A percentile compares a stretch with the other conserved stretches of the same genome.
phyloP scores from a whole-genome alignment of 2,329 filamentous ascomycete species.

The Curvularia spicifera region DNA sequence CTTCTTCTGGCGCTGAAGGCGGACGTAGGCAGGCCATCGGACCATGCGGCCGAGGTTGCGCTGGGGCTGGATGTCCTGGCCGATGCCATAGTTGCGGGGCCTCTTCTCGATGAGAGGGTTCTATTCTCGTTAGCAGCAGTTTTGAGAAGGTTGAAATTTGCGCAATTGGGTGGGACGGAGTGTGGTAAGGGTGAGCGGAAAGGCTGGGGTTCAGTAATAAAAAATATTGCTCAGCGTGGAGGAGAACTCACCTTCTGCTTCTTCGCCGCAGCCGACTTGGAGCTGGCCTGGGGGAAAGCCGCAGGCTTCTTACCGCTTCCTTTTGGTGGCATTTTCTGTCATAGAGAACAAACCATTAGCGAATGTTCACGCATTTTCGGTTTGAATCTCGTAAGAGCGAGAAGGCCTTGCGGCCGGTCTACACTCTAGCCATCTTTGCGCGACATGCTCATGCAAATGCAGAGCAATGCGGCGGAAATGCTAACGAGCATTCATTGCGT shows the following conservation, averaged over 20 bases:
- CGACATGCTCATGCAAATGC: conserved; percentile 34
- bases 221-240: background rate
- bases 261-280: conserved; percentile 81
- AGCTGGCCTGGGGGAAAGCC: conserved; percentile 61
- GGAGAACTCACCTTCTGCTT: conserved; percentile 83
- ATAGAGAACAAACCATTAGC: conserved; percentile 99
- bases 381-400: conserved; percentile 49
- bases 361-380: conserved; percentile 67
- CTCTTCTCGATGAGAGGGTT: conserved; percentile 99
- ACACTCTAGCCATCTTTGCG: conserved; percentile 48
- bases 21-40: conserved; percentile 83
- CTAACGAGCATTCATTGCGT: conserved; percentile 40
- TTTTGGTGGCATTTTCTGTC: conserved; percentile 80
- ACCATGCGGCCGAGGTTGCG: conserved; percentile 80
- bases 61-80: conserved; percentile 86
- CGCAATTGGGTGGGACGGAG: background rate
- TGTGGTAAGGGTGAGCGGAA: background rate
- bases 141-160: background rate
- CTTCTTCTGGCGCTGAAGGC: conserved; percentile 93
- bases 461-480: conserved; percentile 43
- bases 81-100: conserved; percentile 96
- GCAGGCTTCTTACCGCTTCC: conserved; percentile 93
- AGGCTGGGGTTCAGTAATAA: conserved; percentile 13
- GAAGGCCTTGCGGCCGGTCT: conserved; percentile 47
- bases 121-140: conserved; percentile 57